phyloP scores from a whole-genome alignment of 2,329 filamentous ascomycete genomes.

The Fulvia fulva region DNA sequence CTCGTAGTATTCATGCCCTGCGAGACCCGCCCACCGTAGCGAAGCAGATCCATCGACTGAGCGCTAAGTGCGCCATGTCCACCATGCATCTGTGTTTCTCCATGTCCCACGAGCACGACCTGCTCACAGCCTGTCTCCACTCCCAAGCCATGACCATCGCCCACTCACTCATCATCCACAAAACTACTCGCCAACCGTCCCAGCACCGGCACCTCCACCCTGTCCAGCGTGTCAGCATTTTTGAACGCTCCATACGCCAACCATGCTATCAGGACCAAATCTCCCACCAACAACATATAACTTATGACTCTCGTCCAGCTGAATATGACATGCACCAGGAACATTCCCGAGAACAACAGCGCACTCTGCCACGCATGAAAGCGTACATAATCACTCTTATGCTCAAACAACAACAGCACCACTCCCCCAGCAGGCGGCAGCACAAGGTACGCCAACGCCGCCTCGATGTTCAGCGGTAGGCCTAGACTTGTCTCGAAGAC shows the following conservation, averaged over 20 bases:
- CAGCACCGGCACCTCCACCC: conserved; percentile 85
- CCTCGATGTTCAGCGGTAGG: conserved; percentile 82
- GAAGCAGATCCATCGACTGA: too few species aligned
- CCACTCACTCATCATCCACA: conserved; percentile 73
- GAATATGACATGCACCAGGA: conserved; percentile 79
- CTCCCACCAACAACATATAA: conserved; percentile 74
- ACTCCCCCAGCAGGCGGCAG: conserved; percentile 84
- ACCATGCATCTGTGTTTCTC: too few species aligned
- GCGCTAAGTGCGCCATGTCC: too few species aligned
- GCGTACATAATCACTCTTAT: conserved; percentile 94
- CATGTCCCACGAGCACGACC: too few species aligned
- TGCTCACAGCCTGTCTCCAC: too few species aligned
- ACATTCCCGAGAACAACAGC: conserved; percentile 39
- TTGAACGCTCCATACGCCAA: conserved; percentile 75
- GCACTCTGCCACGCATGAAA: conserved; percentile 88
- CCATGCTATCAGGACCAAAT: conserved; percentile 71
- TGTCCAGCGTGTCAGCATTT: conserved; percentile 65
- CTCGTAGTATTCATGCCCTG: too few species aligned
- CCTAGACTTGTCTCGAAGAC: conserved; percentile 86
- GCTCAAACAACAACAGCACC: conserved; percentile 76
- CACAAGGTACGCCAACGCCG: conserved; percentile 80
- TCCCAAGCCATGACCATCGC: too few species aligned
- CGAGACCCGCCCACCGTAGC: too few species aligned
- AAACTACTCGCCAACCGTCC: conserved; percentile 82
- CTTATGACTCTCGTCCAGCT: conserved; percentile 79